Evolutionary conservation across 805 yeast genomes (phyloP).

Genomic region (Kluyveromyces aestuarii): DNA sequence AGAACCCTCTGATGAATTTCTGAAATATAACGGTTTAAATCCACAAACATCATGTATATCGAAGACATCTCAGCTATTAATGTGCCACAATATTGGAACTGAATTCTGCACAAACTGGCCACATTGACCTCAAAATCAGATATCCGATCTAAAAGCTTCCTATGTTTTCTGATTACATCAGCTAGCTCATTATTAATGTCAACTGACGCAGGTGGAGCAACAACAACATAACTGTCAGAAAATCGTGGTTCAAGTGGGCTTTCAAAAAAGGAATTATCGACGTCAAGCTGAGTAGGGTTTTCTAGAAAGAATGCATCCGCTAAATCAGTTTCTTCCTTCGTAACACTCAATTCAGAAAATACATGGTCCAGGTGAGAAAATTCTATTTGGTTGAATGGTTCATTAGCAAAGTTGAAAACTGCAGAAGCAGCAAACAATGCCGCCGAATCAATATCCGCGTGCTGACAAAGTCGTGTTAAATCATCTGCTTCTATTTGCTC

Average conservation of each 20-base stretch:
- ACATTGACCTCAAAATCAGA: constrained; percentile 30
- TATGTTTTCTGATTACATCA: constrained; percentile 24
- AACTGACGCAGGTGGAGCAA: constrained; percentile 23
- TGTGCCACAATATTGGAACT: constrained; percentile 29
- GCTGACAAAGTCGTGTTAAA: constrained; percentile 21
- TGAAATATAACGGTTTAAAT: constrained; percentile 22
- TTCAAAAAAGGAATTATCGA: constrained; percentile 15
- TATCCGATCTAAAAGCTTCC: constrained; percentile 24
- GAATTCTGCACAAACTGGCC: constrained; percentile 29
- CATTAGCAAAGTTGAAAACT: constrained; percentile 20
- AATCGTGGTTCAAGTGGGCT: constrained; percentile 25
- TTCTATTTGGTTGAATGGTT: constrained; percentile 24
- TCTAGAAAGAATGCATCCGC: constrained; percentile 18
- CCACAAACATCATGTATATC: constrained; percentile 24
- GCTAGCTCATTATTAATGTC: constrained; percentile 25
- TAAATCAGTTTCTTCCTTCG: constrained; percentile 17
- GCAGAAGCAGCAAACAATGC: constrained; percentile 29
- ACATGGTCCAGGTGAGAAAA: constrained; percentile 23
- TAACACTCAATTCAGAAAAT: constrained; percentile 17
- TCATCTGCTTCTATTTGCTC: constrained; percentile 15
- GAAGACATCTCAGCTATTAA: constrained; percentile 28
- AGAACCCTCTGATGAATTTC: constrained; percentile 20
- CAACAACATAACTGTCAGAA: constrained; percentile 20
- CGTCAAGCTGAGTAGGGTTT: not conserved
- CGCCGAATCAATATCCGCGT: constrained; percentile 26